A percentile compares a stretch with the other conserved stretches of the same genome.
These are phyloP conservation scores for Aspergillus saccharolyticus DNA, from an alignment of 495 filamentous ascomycete species.

Conservation along the genomic window DNA sequence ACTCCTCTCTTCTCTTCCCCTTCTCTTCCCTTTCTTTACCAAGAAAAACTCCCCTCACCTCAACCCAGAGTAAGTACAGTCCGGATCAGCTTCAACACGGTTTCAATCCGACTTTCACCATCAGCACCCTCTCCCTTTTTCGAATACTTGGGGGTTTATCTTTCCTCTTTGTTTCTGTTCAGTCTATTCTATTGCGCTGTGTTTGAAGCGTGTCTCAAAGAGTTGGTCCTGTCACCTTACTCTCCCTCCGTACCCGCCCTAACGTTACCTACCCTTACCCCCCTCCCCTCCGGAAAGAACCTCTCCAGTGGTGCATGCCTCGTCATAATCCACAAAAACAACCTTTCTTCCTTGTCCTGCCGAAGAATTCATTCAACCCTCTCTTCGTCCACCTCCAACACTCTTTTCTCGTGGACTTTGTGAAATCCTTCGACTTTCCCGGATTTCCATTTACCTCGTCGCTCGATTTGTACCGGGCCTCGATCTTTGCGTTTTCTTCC, in stretches of 20 bases:
- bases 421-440: conserved; percentile 10
- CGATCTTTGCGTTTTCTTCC: conserved; percentile 5
- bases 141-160: neutral
- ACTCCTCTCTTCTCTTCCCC: neutral
- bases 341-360: conserved; percentile 5
- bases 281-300: conserved; percentile 6
- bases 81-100: neutral
- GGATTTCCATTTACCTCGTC: conserved; percentile 16
- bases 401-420: conserved; percentile 14
- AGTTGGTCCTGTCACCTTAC: conserved; percentile 1
- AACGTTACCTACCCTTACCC: too few species aligned
- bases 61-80: neutral
- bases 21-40: neutral
- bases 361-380: conserved; percentile 8
- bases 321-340: conserved; percentile 24
- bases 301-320: conserved; percentile 16
- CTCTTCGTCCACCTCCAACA: conserved; percentile 13
- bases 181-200: neutral
- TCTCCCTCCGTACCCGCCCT: neutral
- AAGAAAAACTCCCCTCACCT: neutral
- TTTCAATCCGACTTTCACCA: neutral
- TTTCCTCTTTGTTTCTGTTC: neutral
- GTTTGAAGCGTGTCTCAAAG: neutral
- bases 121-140: neutral
- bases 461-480: conserved; percentile 8